Percentiles rank a stretch among this genome's conserved stretches.
Conservation (phyloP, 2,329 filamentous ascomycete species). For the Alternaria brassicae region DNA sequence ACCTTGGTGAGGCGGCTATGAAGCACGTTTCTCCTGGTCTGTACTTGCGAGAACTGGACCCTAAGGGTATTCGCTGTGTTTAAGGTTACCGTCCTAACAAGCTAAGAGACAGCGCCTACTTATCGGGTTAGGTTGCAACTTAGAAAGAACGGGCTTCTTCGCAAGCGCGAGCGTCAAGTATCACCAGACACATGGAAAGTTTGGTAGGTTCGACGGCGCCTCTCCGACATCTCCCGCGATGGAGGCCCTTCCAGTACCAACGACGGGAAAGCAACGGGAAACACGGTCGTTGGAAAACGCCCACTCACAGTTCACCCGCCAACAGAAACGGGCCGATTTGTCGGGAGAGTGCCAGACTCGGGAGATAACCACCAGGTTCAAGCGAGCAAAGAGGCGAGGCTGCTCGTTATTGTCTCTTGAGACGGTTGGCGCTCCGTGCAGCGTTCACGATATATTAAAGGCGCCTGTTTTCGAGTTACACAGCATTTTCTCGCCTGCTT, state of each 20-base stretch:
- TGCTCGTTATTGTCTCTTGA: constrained; percentile 7
- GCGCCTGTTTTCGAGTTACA: constrained; percentile 26
- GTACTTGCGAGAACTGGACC: not conserved
- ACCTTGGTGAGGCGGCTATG: not conserved
- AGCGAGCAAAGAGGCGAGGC: constrained; percentile 20
- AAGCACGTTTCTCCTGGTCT: not conserved
- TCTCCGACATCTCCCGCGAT: constrained; percentile 17
- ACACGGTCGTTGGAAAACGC: constrained; percentile 6
- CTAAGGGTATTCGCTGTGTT: not conserved
- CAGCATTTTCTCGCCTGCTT: constrained; percentile 22
- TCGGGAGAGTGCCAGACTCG: constrained; percentile 22
- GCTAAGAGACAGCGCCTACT: not conserved
- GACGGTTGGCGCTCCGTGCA: constrained; percentile 23
- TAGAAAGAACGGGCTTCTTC: not conserved
- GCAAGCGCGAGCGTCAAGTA: not conserved
- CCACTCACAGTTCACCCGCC: constrained; percentile 8
- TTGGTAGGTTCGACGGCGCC: constrained; percentile 10
- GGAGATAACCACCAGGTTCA: constrained; percentile 29
- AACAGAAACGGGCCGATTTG: constrained; percentile 21
- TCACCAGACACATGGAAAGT: constrained; percentile 8
- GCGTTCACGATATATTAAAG: constrained; percentile 32
- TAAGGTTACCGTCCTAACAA: not conserved
- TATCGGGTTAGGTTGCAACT: not conserved
- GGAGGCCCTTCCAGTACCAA: constrained; percentile 10
- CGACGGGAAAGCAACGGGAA: constrained; percentile 8